phyloP scores from a whole-genome alignment of 73 alveolate genomes.

The Paramecium sexaurelia region DNA sequence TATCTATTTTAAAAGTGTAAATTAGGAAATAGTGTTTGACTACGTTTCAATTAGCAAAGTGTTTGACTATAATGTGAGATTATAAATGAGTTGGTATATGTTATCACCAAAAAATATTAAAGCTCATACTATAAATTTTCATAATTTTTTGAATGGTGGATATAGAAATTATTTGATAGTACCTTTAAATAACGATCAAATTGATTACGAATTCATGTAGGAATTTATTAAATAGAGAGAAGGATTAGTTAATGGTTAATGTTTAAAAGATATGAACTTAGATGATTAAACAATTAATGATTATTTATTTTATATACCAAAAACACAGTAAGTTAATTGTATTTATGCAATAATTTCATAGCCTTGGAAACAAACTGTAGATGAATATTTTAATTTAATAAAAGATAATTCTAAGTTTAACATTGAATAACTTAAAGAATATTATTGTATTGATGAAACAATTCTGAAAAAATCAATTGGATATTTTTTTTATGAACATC shows the following conservation, averaged over 20 bases:
- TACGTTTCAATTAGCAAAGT: neutral
- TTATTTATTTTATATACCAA: neutral
- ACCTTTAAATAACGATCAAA: neutral
- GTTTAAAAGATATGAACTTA: neutral
- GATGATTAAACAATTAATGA: neutral
- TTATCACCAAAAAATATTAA: neutral
- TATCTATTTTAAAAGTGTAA: neutral
- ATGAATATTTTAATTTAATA: neutral
- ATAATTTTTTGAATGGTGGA: neutral
- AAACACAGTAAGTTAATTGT: neutral
- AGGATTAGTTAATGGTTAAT: neutral
- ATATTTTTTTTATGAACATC: neutral
- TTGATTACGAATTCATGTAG: slow-evolving; percentile 6
- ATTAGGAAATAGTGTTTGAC: neutral
- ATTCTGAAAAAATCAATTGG: neutral
- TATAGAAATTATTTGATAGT: slow-evolving; percentile 30
- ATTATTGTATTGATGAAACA: neutral
- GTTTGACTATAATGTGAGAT: neutral
- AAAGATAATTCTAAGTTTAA: neutral
- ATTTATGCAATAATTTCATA: neutral
- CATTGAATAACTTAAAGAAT: neutral
- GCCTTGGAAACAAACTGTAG: neutral
- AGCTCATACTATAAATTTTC: neutral
- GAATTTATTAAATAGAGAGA: neutral
- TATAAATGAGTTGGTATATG: slow-evolving; percentile 31